Conservation (phyloP, 2,329 filamentous ascomycete genomes). For the Sporothrix luriei region DNA sequence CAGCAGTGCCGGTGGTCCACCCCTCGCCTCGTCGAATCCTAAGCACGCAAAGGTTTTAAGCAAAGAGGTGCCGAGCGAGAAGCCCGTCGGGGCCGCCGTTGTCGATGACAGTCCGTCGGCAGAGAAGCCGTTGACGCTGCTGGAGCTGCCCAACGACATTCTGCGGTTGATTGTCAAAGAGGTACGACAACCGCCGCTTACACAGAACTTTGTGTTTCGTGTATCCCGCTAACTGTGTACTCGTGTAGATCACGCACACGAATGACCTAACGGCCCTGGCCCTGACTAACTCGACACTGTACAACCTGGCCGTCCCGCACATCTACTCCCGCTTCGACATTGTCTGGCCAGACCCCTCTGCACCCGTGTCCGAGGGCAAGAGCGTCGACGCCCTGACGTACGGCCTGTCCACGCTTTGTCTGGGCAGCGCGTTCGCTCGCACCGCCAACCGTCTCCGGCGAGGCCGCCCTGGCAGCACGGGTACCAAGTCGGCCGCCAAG, state of each 20-base stretch:
- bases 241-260: slow-evolving; percentile 70
- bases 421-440: slow-evolving; percentile 57
- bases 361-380: slow-evolving; percentile 64
- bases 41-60: too few species aligned
- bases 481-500: background rate
- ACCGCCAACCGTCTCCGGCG: slow-evolving; percentile 44
- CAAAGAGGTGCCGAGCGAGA: slow-evolving; percentile 54
- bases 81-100: slow-evolving; percentile 67
- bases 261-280: slow-evolving; percentile 80
- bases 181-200: slow-evolving; percentile 49
- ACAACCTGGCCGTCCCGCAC: slow-evolving; percentile 72
- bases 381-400: slow-evolving; percentile 83
- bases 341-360: slow-evolving; percentile 76
- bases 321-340: slow-evolving; percentile 88
- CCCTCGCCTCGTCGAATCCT: background rate
- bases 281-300: slow-evolving; percentile 75
- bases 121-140: slow-evolving; percentile 62
- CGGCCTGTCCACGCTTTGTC: slow-evolving; percentile 76
- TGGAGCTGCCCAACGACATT: slow-evolving; percentile 78
- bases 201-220: background rate
- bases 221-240: slow-evolving; percentile 24
- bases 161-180: slow-evolving; percentile 78
- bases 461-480: background rate
- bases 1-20: background rate
- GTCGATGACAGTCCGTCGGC: slow-evolving; percentile 53